Evolutionary conservation across 2,329 filamentous ascomycete genomes (phyloP), one percentile per base, ranked within the genome.

Genomic region (Cercospora sesami): DNA sequence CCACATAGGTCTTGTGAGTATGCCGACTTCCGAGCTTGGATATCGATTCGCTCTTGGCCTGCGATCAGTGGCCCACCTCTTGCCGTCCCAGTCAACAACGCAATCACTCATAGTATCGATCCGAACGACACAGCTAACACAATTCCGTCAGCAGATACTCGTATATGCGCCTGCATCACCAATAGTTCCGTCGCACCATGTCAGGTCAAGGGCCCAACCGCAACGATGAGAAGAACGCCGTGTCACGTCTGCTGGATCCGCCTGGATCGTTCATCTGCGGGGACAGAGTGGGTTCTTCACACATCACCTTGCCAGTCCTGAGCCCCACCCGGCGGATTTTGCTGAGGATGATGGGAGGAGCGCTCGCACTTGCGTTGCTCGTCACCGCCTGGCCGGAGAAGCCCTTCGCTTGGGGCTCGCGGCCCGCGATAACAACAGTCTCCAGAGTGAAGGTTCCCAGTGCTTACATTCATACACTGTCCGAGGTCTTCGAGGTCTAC

Each of bases 401-500:
- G 21, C 48, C 12, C 23, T 42, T 33, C 30, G 31, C 30, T 21
- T 30, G 31, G 26, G 62, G 48, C 8, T 30, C 26, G 31, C 30
- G 48, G 62, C 62, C 62, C 28, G 48, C 33, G 48, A 42, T 55
- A 42, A 26, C 62, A 23, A 58, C 30, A 10, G 5, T 26, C n/a
- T 39, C 62, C 14, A 39, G 3, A 28, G 51, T 18, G 18, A 30
- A 21, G 30, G 23, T 64, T 36, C 63, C 67, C 33, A 68, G 72
- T 60, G 70, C 39, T 66, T 72, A 33, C 55, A 75, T 12, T 33
- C 75, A 39, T 64, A 74, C 64, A 59, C 74, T 83, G 28, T 80
- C 91, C 63, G 83, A 90, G 72, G 90, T 89, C 74, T 89, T 93
- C 73, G 86, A 93, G 79, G 87, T 92, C 16, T 86, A 89, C 62